These are phyloP conservation scores for Coemansia sp. DNA, from an alignment of 192 early-diverging fungal species.

Conservation along the genomic window DNA sequence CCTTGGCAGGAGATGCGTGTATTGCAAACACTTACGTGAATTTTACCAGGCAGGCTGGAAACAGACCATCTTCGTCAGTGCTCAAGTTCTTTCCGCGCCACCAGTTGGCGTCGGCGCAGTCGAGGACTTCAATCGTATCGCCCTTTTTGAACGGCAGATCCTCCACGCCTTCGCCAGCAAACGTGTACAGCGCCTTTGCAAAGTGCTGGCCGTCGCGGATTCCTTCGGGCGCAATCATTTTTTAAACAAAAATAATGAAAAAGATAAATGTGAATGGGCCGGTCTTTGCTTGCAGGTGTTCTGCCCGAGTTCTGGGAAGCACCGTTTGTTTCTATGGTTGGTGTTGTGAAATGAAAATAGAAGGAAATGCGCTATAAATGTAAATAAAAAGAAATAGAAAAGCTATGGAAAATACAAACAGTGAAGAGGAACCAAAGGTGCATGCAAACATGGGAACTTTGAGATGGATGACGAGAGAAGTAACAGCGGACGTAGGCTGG, in stretches of 20 bases:
- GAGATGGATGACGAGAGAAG: conserved; percentile 1
- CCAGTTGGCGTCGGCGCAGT: conserved; percentile 58
- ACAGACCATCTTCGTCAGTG: conserved; percentile 53
- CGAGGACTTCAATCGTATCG: conserved; percentile 7
- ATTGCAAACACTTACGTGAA: conserved; percentile 52
- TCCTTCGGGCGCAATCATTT: conserved; percentile 56
- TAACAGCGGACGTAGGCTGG: not conserved
- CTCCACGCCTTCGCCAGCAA: conserved; percentile 56
- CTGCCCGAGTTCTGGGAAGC: not conserved
- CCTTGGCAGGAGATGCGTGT: not conserved
- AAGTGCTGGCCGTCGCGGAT: conserved; percentile 53
- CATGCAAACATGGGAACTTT: not conserved
- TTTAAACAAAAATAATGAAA: not conserved
- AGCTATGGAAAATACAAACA: not conserved
- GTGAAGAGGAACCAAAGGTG: conserved; percentile 7
- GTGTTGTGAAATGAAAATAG: not conserved
- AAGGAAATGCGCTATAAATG: conserved; percentile 7
- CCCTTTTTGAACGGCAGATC: conserved; percentile 58
- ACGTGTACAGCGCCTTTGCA: conserved; percentile 58
- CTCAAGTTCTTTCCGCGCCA: conserved; percentile 54
- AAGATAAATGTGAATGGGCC: not conserved
- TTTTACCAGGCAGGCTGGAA: conserved; percentile 58
- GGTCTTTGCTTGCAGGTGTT: not conserved
- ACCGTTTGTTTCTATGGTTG: not conserved
- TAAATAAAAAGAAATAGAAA: not conserved